phyloP scores from a whole-genome alignment of 2,329 filamentous ascomycete species.

The Epichloe glyceriae region DNA sequence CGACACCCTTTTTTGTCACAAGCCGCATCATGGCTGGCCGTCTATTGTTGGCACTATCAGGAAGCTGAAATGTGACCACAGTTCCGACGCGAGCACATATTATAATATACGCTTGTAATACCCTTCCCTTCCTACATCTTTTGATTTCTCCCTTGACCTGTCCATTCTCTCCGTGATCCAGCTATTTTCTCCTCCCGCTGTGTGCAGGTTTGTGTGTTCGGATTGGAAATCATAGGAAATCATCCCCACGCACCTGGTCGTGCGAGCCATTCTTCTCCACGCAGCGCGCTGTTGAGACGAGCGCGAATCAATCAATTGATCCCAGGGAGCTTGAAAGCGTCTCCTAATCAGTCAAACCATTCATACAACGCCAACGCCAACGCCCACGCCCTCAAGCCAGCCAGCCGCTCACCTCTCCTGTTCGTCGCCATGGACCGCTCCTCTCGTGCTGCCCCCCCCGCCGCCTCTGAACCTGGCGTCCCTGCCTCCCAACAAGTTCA shows the following conservation, averaged over 20 bases:
- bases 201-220: too few relatives aligned
- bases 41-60: not conserved
- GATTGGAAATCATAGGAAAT: too few relatives aligned
- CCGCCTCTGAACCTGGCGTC: constrained; percentile 7
- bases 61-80: not conserved
- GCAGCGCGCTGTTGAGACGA: not conserved
- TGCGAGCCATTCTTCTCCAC: not conserved
- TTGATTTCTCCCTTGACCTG: not conserved
- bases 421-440: constrained; percentile 3
- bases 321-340: too few relatives aligned
- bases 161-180: not conserved
- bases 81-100: not conserved
- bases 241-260: not conserved
- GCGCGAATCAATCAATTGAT: too few relatives aligned
- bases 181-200: too few relatives aligned
- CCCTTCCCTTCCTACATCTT: not conserved
- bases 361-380: not conserved
- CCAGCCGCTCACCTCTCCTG: not conserved
- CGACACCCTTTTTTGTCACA: not conserved
- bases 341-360: too few relatives aligned
- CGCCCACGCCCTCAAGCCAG: not conserved
- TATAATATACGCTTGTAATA: not conserved
- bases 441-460: constrained; percentile 6
- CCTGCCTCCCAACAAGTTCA: constrained; percentile 9
- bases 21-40: not conserved